Evolutionary conservation across 2,329 filamentous ascomycete genomes (phyloP).

Genomic region (Aspergillus spinulosporus): DNA sequence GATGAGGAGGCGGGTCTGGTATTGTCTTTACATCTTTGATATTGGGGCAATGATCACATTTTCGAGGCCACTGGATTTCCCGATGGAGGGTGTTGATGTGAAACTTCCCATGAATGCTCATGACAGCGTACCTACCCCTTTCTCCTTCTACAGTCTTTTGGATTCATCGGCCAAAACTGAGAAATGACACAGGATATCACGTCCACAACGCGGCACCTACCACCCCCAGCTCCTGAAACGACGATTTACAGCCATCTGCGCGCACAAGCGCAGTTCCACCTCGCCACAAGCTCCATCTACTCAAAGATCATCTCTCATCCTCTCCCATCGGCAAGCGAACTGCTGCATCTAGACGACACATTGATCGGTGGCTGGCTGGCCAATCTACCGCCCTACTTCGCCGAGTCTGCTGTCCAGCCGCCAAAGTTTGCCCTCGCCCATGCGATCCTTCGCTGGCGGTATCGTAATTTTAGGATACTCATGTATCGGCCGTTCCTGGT

Average conservation of each 20-base stretch:
- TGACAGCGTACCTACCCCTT: conserved; percentile 31
- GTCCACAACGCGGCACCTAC: not conserved
- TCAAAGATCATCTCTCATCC: conserved; percentile 35
- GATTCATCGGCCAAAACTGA: not conserved
- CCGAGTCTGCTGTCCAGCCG: conserved; percentile 24
- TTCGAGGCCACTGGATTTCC: conserved; percentile 44
- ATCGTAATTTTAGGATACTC: conserved; percentile 35
- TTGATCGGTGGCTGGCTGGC: conserved; percentile 32
- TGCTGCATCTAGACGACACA: conserved; percentile 28
- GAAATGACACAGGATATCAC: not conserved
- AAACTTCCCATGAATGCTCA: conserved; percentile 37
- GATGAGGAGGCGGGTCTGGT: conserved; percentile 32
- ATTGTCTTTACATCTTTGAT: conserved; percentile 39
- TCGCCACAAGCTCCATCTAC: conserved; percentile 33
- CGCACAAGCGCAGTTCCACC: conserved; percentile 33
- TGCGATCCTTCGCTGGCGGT: conserved; percentile 33
- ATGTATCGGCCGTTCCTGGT: conserved; percentile 33
- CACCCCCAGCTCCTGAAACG: conserved; percentile 18
- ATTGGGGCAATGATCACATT: conserved; percentile 47
- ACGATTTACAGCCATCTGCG: conserved; percentile 36
- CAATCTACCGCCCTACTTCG: conserved; percentile 31
- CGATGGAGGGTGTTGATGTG: conserved; percentile 39
- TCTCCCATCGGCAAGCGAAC: conserved; percentile 30
- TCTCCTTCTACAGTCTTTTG: not conserved
- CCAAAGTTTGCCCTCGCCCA: conserved; percentile 27